phyloP scores from a whole-genome alignment of 2,329 filamentous ascomycete genomes.

The Venturia carpophila region DNA sequence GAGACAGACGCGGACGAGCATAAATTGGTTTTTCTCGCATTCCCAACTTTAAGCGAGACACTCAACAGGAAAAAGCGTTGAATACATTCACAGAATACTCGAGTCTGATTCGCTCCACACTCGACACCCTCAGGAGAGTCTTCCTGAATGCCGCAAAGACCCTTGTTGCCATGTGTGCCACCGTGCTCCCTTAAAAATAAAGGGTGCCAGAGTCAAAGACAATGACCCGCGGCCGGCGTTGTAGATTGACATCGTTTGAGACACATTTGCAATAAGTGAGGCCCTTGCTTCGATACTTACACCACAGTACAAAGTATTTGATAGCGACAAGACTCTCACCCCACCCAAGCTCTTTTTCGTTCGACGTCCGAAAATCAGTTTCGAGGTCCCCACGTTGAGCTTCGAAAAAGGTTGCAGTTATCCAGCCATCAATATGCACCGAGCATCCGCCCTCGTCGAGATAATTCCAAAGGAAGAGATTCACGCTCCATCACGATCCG shows the following conservation, averaged over 20 bases:
- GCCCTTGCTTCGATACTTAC: neutral
- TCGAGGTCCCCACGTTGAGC: constrained; percentile 3
- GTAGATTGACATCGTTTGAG: neutral
- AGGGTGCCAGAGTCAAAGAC: neutral
- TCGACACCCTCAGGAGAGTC: neutral
- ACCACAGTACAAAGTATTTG: neutral
- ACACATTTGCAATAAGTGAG: neutral
- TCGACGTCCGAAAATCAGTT: neutral
- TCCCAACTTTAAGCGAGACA: constrained; percentile 9
- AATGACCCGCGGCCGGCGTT: neutral
- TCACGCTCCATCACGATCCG: neutral
- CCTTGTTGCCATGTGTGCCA: neutral
- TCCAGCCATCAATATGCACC: neutral
- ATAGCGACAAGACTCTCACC: neutral
- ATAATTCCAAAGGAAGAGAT: constrained; percentile 2
- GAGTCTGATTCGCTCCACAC: neutral
- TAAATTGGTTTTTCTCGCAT: neutral
- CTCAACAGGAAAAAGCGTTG: constrained; percentile 7
- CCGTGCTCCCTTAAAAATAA: neutral
- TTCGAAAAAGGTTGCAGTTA: neutral
- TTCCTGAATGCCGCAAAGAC: neutral
- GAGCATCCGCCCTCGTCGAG: constrained; percentile 12
- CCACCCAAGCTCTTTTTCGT: neutral
- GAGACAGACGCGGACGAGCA: constrained; percentile 7
- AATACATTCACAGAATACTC: neutral